Conservation (phyloP, 1,284 basidiomycete species). For the Erythrobasidium hasegawianum region DNA sequence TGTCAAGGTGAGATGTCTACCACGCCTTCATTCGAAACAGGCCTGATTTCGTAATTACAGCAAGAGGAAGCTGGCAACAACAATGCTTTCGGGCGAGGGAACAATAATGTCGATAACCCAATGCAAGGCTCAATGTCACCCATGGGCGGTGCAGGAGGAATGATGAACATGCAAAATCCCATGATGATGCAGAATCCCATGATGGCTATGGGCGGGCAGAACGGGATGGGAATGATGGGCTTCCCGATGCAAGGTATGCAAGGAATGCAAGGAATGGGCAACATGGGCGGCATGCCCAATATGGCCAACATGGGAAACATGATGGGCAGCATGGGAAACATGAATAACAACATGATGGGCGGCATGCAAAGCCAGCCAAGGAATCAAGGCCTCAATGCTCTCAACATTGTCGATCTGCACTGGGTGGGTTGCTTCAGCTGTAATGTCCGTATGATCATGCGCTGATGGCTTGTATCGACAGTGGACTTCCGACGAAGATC, state of each 20-base stretch:
- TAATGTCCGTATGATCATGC: too few species aligned
- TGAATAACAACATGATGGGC: slow-evolving; percentile 17
- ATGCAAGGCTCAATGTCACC: too few species aligned
- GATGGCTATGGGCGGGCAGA: slow-evolving; percentile 3
- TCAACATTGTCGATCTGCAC: slow-evolving; percentile 86
- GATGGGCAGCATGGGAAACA: neutral
- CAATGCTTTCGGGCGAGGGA: neutral
- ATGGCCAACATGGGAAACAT: slow-evolving; percentile 17
- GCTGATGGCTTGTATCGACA: slow-evolving; percentile 48
- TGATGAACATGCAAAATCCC: slow-evolving; percentile 22
- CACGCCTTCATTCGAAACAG: neutral
- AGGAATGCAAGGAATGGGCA: slow-evolving; percentile 3
- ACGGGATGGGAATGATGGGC: slow-evolving; percentile 19
- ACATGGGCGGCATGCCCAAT: slow-evolving; percentile 2
- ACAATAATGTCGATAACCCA: neutral
- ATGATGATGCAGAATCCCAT: slow-evolving; percentile 23
- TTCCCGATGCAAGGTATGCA: slow-evolving; percentile 18
- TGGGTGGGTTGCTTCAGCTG: too few species aligned
- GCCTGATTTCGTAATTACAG: neutral
- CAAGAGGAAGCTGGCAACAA: slow-evolving; percentile 3
- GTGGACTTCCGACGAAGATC: slow-evolving; percentile 94
- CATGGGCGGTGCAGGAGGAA: neutral
- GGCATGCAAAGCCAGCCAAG: slow-evolving; percentile 16
- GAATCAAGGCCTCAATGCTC: slow-evolving; percentile 49
- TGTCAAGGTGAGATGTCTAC: slow-evolving; percentile 6